Evolutionary conservation across 2,329 filamentous ascomycete species (phyloP).

Genomic region (Alternaria incomplexa): DNA sequence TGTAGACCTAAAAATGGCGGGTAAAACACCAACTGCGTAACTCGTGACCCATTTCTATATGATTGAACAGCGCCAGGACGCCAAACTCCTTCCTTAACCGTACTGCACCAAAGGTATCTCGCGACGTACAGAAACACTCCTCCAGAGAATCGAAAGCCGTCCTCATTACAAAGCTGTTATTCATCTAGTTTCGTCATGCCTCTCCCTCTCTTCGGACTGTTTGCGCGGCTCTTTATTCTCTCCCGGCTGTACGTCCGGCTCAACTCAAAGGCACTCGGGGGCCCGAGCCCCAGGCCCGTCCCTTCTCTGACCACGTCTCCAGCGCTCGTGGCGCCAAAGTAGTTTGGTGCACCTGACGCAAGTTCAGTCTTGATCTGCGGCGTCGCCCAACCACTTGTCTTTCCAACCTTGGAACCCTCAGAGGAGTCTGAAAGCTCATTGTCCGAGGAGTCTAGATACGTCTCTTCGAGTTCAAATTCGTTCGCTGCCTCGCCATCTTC

Average conservation of each 20-base stretch:
- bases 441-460: slow-evolving; percentile 60
- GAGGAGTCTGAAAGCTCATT: slow-evolving; percentile 68
- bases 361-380: slow-evolving; percentile 60
- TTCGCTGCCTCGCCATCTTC: slow-evolving; percentile 74
- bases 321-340: slow-evolving; percentile 27
- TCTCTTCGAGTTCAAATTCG: slow-evolving; percentile 73
- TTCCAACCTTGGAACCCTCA: slow-evolving; percentile 62
- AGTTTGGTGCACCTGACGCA: slow-evolving; percentile 15
- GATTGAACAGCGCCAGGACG: not conserved
- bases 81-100: not conserved
- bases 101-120: not conserved
- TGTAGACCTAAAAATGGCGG: not conserved
- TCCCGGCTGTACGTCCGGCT: slow-evolving; percentile 88
- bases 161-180: slow-evolving; percentile 4
- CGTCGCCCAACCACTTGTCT: slow-evolving; percentile 71
- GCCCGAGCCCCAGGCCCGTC: slow-evolving; percentile 38
- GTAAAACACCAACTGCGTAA: not conserved
- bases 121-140: not conserved
- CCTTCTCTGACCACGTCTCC: slow-evolving; percentile 38
- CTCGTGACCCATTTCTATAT: not conserved
- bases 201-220: slow-evolving; percentile 54
- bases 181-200: slow-evolving; percentile 28
- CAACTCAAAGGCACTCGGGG: slow-evolving; percentile 56
- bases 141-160: not conserved
- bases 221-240: slow-evolving; percentile 63